Evolutionary conservation across 2,329 filamentous ascomycete genomes (phyloP).

Genomic region (Fusarium pseudoanthophilum): DNA sequence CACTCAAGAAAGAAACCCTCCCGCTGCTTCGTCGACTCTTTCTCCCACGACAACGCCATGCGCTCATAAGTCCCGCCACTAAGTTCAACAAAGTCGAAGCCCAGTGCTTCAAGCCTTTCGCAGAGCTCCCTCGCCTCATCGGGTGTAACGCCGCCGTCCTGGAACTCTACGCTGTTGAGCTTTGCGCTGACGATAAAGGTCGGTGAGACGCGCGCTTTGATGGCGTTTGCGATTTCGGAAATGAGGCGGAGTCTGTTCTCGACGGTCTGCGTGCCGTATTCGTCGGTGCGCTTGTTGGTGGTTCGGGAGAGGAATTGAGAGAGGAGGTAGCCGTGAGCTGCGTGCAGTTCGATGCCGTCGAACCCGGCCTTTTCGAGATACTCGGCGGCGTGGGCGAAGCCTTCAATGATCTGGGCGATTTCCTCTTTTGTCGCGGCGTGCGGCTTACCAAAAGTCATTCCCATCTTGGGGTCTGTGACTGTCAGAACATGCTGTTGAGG

Average conservation of each 20-base stretch:
- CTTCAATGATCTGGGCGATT: constrained; percentile 66
- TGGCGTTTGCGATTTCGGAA: constrained; percentile 53
- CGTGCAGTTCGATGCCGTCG: constrained; percentile 63
- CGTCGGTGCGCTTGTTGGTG: constrained; percentile 63
- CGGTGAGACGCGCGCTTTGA: constrained; percentile 46
- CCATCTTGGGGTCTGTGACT: constrained; percentile 35
- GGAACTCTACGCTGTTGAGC: constrained; percentile 67
- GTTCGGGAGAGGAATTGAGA: constrained; percentile 62
- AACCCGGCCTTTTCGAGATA: constrained; percentile 72
- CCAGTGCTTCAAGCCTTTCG: constrained; percentile 57
- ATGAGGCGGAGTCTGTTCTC: constrained; percentile 58
- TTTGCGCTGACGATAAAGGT: constrained; percentile 63
- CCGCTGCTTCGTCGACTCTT: constrained; percentile 63
- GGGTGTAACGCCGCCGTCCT: constrained; percentile 61
- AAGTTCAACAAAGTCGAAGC: constrained; percentile 68
- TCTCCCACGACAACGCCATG: constrained; percentile 60
- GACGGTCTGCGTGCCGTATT: constrained; percentile 57
- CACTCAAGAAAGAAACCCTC: constrained; percentile 71
- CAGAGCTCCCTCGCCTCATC: constrained; percentile 62
- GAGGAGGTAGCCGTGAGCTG: constrained; percentile 64
- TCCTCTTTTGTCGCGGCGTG: constrained; percentile 64
- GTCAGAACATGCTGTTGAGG: not conserved
- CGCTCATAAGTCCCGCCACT: constrained; percentile 69
- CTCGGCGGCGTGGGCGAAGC: constrained; percentile 71
- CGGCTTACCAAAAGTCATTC: constrained; percentile 58